Evolutionary conservation across 192 early-diverging fungal genomes (phyloP), one percentile per base, ranked within the genome.

Genomic region (Coemansia javaensis): DNA sequence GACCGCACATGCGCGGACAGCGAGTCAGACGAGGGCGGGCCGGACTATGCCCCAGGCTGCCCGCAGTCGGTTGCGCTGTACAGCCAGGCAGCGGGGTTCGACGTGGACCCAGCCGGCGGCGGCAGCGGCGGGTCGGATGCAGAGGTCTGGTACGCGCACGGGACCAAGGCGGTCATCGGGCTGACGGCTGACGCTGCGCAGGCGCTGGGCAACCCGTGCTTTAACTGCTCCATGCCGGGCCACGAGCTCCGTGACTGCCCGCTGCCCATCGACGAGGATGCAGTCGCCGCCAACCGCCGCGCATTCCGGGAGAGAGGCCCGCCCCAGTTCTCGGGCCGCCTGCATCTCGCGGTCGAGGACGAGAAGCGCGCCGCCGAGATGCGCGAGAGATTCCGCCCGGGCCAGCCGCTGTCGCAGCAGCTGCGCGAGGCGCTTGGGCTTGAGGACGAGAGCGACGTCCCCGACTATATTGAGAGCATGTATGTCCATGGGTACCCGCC

Each of bases 191-290:
- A 58, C 18, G 11, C 45, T 17, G 17, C 17, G 28, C 56, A 55
- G 32, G 36, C 17, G n/a, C 40, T 59, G 47, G 68, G 61, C 16
- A 73, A 73, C 46, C 39, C 49, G 18, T 73, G 69, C 41, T 73
- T 73, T 38, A 73, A 73, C 34, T 73, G 69, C 50, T 56, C 62
- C 11, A 55, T 65, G 37, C 58, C 49, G 7, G 62, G 57, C 18
- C 69, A 73, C 20, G 62, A 65, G 22, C 30, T 73, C 14, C 56
- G 62, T 15, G 37, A 56, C 44, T 73, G 69, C 16, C 62, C 69
- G 3, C 50, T 53, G 53, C 53, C 62, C 4, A 22, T 45, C 11
- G 69, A 73, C 27, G 40, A 49, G 10, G 44, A 40, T 6, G n/a
- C 40, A 32, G 53, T 73, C 1, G 53, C 61, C 15, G 58, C 62